A percentile compares a stretch with the other conserved stretches of the same genome.
These are phyloP conservation scores for Alternaria tenuissima DNA, from an alignment of 2,329 filamentous ascomycete species.

Conservation along the genomic window DNA sequence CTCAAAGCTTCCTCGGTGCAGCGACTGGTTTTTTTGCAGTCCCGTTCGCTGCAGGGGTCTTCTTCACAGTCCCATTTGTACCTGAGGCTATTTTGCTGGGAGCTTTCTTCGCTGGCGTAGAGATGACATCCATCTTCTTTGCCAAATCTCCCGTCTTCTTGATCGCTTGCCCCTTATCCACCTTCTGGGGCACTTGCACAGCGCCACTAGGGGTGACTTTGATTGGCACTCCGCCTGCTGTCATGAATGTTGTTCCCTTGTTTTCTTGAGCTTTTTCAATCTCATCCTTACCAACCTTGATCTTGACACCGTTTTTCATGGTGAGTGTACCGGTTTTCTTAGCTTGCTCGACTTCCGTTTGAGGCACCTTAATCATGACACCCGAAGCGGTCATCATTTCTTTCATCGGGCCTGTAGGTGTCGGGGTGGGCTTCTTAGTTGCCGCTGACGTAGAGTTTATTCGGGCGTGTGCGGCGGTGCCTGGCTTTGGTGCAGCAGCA, in stretches of 20 bases:
- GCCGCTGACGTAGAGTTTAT: constrained; percentile 11
- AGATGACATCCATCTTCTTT: neutral
- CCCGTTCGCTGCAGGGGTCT: neutral
- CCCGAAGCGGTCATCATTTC: constrained; percentile 42
- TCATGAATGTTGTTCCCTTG: constrained; percentile 38
- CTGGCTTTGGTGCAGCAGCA: constrained; percentile 17
- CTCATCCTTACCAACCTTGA: constrained; percentile 44
- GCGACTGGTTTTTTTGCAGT: constrained; percentile 12
- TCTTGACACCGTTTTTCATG: constrained; percentile 39
- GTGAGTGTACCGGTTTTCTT: constrained; percentile 43
- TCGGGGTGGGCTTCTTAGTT: constrained; percentile 23
- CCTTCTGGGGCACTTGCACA: constrained; percentile 31
- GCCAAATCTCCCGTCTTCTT: constrained; percentile 9
- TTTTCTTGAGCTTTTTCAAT: constrained; percentile 44
- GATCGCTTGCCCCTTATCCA: neutral
- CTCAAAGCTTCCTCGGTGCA: constrained; percentile 14
- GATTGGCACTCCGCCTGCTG: constrained; percentile 43
- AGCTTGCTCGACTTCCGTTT: constrained; percentile 38
- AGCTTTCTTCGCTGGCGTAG: constrained; percentile 5
- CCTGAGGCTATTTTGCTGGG: neutral
- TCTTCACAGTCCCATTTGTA: neutral
- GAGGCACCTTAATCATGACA: constrained; percentile 46
- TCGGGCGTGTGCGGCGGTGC: constrained; percentile 20
- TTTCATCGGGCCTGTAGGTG: constrained; percentile 37
- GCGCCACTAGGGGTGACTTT: constrained; percentile 41